Conservation (phyloP, 345 rosid species). For the Eucalyptus camaldulensis region DNA sequence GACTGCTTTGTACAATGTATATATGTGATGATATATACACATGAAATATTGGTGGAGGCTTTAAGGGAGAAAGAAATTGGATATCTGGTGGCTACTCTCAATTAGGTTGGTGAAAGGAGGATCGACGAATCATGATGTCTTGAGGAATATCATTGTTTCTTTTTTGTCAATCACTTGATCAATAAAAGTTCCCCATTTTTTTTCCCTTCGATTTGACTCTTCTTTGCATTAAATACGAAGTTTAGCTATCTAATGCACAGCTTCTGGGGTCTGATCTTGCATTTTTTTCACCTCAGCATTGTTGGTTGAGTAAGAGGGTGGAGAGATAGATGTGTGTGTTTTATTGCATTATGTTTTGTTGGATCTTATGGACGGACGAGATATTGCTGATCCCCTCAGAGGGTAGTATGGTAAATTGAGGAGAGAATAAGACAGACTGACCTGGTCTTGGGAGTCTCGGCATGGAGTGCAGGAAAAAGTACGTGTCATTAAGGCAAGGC, state of each 20-base stretch:
- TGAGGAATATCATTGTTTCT: constrained; percentile 18
- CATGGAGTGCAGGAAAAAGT: not conserved
- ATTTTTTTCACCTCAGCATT: not conserved
- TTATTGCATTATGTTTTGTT: not conserved
- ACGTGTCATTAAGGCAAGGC: constrained; percentile 12
- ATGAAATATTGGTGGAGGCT: constrained; percentile 17
- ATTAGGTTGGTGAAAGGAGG: constrained; percentile 31
- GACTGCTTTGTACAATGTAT: constrained; percentile 28
- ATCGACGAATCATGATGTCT: constrained; percentile 28
- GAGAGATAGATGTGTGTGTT: not conserved
- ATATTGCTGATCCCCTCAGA: not conserved
- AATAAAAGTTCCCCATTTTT: constrained; percentile 31
- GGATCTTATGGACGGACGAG: not conserved
- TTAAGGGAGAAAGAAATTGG: constrained; percentile 18
- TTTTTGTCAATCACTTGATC: constrained; percentile 22
- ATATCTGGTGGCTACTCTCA: constrained; percentile 30
- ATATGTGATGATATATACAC: constrained; percentile 43
- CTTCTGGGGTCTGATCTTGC: not conserved
- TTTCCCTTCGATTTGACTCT: not conserved
- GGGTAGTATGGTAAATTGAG: not conserved
- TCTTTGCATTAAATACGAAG: not conserved
- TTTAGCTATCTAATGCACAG: not conserved
- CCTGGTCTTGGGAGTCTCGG: not conserved
- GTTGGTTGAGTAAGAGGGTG: not conserved
- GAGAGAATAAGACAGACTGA: not conserved